Base-by-base conservation (phyloP, 75 land plant genomes). In the Azolla pinnata region DNA sequence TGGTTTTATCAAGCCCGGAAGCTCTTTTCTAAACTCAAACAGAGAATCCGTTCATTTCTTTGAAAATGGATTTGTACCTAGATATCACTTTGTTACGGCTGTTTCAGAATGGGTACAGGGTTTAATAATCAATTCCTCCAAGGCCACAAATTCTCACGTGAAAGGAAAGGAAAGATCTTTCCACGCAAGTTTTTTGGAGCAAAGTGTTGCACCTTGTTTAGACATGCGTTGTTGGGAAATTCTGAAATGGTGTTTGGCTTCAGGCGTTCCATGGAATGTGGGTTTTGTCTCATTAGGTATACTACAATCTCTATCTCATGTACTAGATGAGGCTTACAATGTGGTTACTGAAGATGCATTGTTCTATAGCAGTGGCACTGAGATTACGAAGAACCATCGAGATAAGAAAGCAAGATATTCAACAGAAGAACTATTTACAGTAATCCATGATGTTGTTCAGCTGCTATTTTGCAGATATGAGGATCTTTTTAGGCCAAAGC, bases 211-310 rank as follows among this genome's bases (percentile, higher is more conserved):
- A 33, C 29, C 73, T 33, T 72, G 71, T 55, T 65, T 87, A 64
- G 86, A 83, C 66, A 21, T 20, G 35, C 72, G 83, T 48, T 82
- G 80, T 65, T 89, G 89, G 96, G 46, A 18, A 0, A 63, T 85
- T 57, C 74, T 89, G 34, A 70, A 61, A 32, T 82, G 78, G 32
- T 89, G 96, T 55, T 66, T 89, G 59, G 46, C 57, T 57, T 64
- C 83, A 30, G 59, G 68, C 51, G 42, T 67, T 25, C 46, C 35
- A 8, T 65, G 59, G 29, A 49, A 63, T 29, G 45, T 62, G 21
- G 61, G 79, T 27, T 66, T 31, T 33, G 44, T 82, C 45, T 74
- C 83, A 1, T 52, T 76, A 3, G 65, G 73, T 33, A 45, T 89
- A 1, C 66, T 89, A 56, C 59, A 70, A 1, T 45, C 83, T 5